Evolutionary conservation across 768 basidiomycete species (phyloP), one percentile per base, ranked within the genome.

Genomic region (Suillus alpinus): DNA sequence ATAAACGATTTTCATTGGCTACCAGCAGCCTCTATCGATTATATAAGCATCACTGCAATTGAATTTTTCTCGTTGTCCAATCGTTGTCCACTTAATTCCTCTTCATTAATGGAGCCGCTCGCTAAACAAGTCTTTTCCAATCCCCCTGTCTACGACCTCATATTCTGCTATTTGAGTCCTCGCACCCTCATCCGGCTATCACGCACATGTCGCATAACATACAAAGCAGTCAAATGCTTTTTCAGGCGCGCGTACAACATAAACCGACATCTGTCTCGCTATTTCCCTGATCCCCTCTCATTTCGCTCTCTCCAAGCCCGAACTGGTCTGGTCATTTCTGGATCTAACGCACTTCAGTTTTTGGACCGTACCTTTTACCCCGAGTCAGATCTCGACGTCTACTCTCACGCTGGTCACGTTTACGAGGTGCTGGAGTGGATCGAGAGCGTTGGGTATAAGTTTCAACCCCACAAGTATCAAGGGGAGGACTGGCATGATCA

Each of bases 301-400:
- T 85, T 84, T 59, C 76, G 83, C 16, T 66, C 63, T 4, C 69
- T 83, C 3, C 83, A 82, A 65, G 75, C 73, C 0, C 64, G 59
- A 16, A 82, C 80, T 0, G 78, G 75, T 41, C 76, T 77, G 0
- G 64, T 86, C 26, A 78, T 86, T 20, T 85, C 84, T 3, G 84
- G 84, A 10, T 84, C 84, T 0, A 73, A 71, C 31, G 83, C 82
- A 0, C 75, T 85, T 2, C 84, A 86, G 55, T 83, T 84, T 63
- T 73, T 86, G 44, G 78, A 80, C 53, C 66, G 82, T 18, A 63
- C 72, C 0, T 69, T 70, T 40, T 84, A 83, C 61, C 70, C 75
- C 3, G 74, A 74, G 4, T 75, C 83, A 0, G 84, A 86, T 62
- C 76, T 86, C 8, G 85, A 86, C 58, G 41, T 86, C 4, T 85